Conservation (phyloP, 805 yeast genomes). For the Kluyveromyces wickerhamii region DNA sequence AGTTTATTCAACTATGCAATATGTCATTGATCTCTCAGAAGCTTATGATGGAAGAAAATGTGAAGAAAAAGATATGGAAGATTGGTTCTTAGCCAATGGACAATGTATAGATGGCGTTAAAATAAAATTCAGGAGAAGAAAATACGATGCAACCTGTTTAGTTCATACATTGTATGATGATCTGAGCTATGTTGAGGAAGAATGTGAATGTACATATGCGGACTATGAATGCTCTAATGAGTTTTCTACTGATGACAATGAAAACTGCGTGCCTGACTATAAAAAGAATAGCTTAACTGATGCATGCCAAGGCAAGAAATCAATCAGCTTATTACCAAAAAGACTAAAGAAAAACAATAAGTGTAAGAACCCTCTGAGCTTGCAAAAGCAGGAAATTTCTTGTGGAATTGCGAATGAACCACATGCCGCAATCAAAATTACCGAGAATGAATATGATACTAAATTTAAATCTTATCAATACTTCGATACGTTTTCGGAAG, state of each 20-base stretch:
- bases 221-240: conserved; percentile 70
- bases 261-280: conserved; percentile 41
- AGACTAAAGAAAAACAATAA: conserved; percentile 13
- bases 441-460: conserved; percentile 42
- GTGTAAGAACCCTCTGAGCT: conserved; percentile 19
- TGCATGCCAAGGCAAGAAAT: conserved; percentile 13
- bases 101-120: conserved; percentile 62
- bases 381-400: conserved; percentile 23
- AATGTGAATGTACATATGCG: conserved; percentile 53
- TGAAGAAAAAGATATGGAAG: conserved; percentile 50
- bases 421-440: conserved; percentile 30
- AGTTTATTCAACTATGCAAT: conserved; percentile 15
- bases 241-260: conserved; percentile 31
- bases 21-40: conserved; percentile 45
- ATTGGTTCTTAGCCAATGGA: conserved; percentile 36
- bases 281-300: conserved; percentile 15
- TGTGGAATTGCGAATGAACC: conserved; percentile 20
- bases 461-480: conserved; percentile 46
- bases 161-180: conserved; percentile 32
- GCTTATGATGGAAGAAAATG: conserved; percentile 44
- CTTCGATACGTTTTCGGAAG: conserved; percentile 40
- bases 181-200: conserved; percentile 36
- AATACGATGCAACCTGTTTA: conserved; percentile 53
- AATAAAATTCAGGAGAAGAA: conserved; percentile 58
- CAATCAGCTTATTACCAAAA: conserved; percentile 14